Evolutionary conservation across 2,329 filamentous ascomycete genomes (phyloP), one percentile per base, ranked within the genome.

Genomic region (Nothopassalora personata): DNA sequence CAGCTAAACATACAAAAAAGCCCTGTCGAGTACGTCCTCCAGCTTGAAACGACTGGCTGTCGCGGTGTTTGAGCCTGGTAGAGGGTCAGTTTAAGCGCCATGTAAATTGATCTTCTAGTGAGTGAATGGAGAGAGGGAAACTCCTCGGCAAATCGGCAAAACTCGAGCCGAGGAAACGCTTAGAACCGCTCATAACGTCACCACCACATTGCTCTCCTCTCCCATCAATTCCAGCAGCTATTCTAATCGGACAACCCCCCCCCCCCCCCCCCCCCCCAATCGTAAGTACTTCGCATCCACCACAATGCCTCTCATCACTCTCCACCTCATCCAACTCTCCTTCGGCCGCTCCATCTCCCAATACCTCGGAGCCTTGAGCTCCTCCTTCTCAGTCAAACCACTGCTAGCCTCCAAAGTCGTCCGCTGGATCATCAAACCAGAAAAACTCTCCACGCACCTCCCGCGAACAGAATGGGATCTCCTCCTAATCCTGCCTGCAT

Each of bases 401-500:
- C 71, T 82, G 2, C 72, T 79, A 1, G 65, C 74, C 28, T 75
- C 77, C 33, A 72, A 71, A 57, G 75, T 78, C 36, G 66, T 80
- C 43, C 72, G 80, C 46, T 81, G 79, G 79, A 79, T 82, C 48
- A 78, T 82, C 57, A 74, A 76, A 18, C 79, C 80, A 1, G 73
- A 73, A 1, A 66, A 65, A 0, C 68, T 79, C 47, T 80, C 79
- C 7, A 67, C 70, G 13, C 65, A 72, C 5, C 72, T 82, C 15
- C 73, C 80, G 13, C 70, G 75, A 52, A 72, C 71, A 33, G 66
- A 71, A 55, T 82, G 79, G 79, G 75, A 81, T 58, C 60, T 81
- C n/a, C 73, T 81, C 18, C 67, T 82, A 59, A 76, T 81, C 61
- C 61, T 80, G 0, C 70, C 67, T 5, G 59, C 6, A 66, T 71